These are phyloP conservation scores for Crucihimalaya himalaica DNA, from an alignment of 345 rosid species.

Conservation along the genomic window DNA sequence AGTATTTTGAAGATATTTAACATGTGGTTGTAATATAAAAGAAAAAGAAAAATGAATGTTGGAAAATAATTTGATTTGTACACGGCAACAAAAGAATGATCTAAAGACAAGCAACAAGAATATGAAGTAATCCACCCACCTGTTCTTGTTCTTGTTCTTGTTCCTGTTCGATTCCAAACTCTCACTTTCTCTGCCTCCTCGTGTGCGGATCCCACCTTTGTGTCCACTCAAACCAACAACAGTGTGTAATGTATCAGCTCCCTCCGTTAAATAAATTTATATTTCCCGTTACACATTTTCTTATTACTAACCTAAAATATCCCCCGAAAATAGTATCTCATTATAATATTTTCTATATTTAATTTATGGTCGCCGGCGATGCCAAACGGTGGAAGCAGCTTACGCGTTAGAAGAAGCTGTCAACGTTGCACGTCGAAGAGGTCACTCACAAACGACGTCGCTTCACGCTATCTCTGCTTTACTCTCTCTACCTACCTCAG, in stretches of 20 bases:
- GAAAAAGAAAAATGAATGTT: neutral
- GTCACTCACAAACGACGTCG: constrained; percentile 86
- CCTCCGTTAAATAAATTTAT: constrained; percentile 39
- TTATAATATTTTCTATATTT: too few species aligned
- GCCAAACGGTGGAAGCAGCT: constrained; percentile 82
- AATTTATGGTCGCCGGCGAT: constrained; percentile 63
- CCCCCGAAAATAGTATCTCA: neutral
- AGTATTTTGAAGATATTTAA: constrained; percentile 12
- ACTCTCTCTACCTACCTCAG: constrained; percentile 67
- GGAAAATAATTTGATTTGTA: constrained; percentile 33
- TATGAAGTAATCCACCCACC: constrained; percentile 26
- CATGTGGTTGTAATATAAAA: neutral
- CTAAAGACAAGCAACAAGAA: constrained; percentile 32
- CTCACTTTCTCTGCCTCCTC: constrained; percentile 40
- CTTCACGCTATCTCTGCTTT: constrained; percentile 86
- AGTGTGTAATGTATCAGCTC: too few species aligned
- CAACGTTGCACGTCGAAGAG: constrained; percentile 64
- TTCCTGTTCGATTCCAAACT: constrained; percentile 53
- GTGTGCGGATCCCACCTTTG: constrained; percentile 37
- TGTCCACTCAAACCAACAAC: constrained; percentile 40
- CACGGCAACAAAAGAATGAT: neutral
- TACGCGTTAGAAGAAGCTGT: constrained; percentile 83
- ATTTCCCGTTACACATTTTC: neutral
- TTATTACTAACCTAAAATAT: neutral
- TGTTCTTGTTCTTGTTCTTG: constrained; percentile 9